Percentiles rank a stretch among this genome's conserved stretches.
Evolutionary conservation across 148 eudicot species (phyloP).

Genomic region (Amaranthus cruentus): DNA sequence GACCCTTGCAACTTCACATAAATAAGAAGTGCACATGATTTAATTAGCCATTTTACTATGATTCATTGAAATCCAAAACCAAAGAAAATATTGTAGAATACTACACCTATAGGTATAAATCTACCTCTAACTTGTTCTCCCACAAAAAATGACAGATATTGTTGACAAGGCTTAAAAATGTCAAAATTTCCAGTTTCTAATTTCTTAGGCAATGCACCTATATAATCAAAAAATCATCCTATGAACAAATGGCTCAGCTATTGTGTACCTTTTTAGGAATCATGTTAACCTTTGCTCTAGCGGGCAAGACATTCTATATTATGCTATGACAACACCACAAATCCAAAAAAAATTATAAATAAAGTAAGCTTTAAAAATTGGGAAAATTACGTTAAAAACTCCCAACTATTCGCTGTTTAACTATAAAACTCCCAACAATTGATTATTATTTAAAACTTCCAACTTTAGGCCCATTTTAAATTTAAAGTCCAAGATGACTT

Average conservation of each 20-base stretch:
- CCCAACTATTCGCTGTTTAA: no score
- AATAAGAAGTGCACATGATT: no score
- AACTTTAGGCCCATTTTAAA: no score
- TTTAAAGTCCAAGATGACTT: no score
- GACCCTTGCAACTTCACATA: no score
- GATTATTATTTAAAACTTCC: no score
- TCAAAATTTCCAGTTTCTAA: not conserved
- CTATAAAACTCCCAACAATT: not conserved
- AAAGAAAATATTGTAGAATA: conserved; percentile 8
- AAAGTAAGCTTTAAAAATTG: not conserved
- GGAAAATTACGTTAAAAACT: no score
- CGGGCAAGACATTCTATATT: conserved; percentile 3
- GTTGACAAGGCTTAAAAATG: conserved; percentile 2
- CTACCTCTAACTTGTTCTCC: conserved; percentile 1
- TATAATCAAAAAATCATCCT: not conserved
- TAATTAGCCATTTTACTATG: not conserved
- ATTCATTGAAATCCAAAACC: not conserved
- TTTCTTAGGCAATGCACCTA: not conserved
- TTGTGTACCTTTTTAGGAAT: not conserved
- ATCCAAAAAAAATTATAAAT: not conserved
- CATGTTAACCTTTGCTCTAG: not conserved
- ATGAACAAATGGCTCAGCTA: not conserved
- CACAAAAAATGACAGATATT: not conserved
- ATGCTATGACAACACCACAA: not conserved
- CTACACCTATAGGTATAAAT: conserved; percentile 13